phyloP scores from a whole-genome alignment of 2,329 filamentous ascomycete species.

The Trichothecium sympodiale region DNA sequence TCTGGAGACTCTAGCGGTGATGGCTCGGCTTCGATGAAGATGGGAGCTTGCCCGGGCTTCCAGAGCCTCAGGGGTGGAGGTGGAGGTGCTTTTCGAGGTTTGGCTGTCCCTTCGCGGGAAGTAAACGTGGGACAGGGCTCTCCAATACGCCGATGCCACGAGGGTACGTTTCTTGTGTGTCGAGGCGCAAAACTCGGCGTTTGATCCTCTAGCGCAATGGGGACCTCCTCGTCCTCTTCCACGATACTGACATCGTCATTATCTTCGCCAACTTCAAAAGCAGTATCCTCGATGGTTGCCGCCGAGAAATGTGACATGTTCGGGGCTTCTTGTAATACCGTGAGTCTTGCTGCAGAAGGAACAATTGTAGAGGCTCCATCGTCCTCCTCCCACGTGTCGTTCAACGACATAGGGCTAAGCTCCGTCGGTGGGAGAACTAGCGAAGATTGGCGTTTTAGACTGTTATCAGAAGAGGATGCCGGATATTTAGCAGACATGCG shows the following conservation, averaged over 20 bases:
- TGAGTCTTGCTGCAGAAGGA: no score
- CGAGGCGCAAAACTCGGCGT: no score
- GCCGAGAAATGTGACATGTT: not conserved
- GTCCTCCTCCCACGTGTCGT: constrained; percentile 16
- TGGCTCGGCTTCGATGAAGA: constrained; percentile 35
- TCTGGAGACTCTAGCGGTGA: constrained; percentile 43
- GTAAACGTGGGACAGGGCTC: constrained; percentile 50
- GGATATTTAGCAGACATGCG: no score
- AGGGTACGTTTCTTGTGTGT: not conserved
- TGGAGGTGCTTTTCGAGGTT: constrained; percentile 40
- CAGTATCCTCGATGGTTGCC: constrained; percentile 1
- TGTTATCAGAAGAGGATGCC: constrained; percentile 2
- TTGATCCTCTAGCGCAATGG: constrained; percentile 25
- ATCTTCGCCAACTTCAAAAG: not conserved
- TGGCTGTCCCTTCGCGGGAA: constrained; percentile 31
- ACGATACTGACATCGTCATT: not conserved
- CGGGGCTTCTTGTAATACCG: not conserved
- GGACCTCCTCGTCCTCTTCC: not conserved
- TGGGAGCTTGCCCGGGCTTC: constrained; percentile 26
- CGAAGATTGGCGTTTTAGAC: constrained; percentile 33
- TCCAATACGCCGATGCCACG: constrained; percentile 47
- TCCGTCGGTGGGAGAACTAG: constrained; percentile 33
- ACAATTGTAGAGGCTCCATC: constrained; percentile 13
- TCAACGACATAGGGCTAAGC: no score
- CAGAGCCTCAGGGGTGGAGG: constrained; percentile 44